Evolutionary conservation across 2,329 filamentous ascomycete species (phyloP).

Genomic region (Penicillium glabrum): DNA sequence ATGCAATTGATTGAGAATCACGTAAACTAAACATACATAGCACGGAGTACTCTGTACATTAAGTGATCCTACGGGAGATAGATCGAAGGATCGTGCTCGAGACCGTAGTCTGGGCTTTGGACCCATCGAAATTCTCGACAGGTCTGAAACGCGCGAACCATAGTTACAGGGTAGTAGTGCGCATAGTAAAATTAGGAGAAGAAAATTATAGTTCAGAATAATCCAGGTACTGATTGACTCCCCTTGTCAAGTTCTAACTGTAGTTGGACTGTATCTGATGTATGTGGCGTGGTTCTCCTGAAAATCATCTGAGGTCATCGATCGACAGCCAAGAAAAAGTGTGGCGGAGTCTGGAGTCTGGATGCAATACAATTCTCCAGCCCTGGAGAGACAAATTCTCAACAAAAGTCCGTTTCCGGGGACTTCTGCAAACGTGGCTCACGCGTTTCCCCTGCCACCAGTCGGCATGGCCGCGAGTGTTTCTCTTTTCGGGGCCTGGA

Average conservation of each 20-base stretch:
- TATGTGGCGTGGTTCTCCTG: constrained; percentile 2
- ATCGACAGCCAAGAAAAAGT: constrained; percentile 1
- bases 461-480: constrained; percentile 1
- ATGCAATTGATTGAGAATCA: too few species aligned
- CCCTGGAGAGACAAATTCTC: not conserved
- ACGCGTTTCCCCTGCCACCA: constrained; percentile 6
- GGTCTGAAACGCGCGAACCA: too few species aligned
- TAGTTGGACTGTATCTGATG: not conserved
- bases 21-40: too few species aligned
- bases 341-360: constrained; percentile 12
- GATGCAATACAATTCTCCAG: too few species aligned
- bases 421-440: constrained; percentile 13
- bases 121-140: too few species aligned
- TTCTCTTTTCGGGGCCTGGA: not conserved
- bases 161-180: too few species aligned
- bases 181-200: too few species aligned
- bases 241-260: not conserved
- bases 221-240: too few species aligned
- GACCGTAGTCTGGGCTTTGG: too few species aligned
- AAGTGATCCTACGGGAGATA: not conserved
- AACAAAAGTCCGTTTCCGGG: constrained; percentile 8
- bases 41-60: too few species aligned
- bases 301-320: constrained; percentile 13
- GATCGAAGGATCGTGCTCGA: not conserved
- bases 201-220: too few species aligned